phyloP scores from a whole-genome alignment of 2,329 filamentous ascomycete species.

The Aspergillus sp. region DNA sequence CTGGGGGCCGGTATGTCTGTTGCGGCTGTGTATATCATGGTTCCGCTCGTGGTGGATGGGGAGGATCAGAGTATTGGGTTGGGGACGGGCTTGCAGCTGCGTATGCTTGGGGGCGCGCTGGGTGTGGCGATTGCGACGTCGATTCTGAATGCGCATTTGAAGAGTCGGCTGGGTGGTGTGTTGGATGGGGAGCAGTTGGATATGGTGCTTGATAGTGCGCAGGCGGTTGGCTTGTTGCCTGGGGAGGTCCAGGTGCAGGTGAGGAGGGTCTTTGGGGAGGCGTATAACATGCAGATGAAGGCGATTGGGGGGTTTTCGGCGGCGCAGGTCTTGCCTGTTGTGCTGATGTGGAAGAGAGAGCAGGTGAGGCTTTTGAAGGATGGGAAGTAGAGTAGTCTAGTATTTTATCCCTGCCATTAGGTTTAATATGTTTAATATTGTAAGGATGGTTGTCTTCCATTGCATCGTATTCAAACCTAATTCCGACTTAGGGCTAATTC shows the following conservation, averaged over 20 bases:
- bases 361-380: slow-evolving; percentile 16
- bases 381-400: background rate
- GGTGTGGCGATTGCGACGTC: slow-evolving; percentile 37
- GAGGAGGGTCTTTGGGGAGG: slow-evolving; percentile 14
- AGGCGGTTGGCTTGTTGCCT: background rate
- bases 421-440: too few relatives aligned
- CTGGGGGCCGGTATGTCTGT: slow-evolving; percentile 15
- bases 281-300: slow-evolving; percentile 22
- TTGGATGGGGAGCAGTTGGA: background rate
- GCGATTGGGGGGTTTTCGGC: slow-evolving; percentile 15
- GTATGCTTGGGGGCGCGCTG: slow-evolving; percentile 41
- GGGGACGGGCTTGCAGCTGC: slow-evolving; percentile 40
- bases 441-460: too few relatives aligned
- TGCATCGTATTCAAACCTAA: too few relatives aligned
- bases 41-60: slow-evolving; percentile 15
- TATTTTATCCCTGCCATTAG: too few relatives aligned
- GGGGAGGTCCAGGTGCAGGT: background rate
- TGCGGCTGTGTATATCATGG: slow-evolving; percentile 17
- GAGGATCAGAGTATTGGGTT: slow-evolving; percentile 34
- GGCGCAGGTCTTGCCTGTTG: slow-evolving; percentile 14
- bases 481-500: too few relatives aligned
- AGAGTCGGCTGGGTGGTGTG: background rate
- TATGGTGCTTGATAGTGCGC: slow-evolving; percentile 4
- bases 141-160: slow-evolving; percentile 13
- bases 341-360: slow-evolving; percentile 19